Evolutionary conservation across 768 basidiomycete genomes (phyloP).

Genomic region (Rhizopogon vulgaris): DNA sequence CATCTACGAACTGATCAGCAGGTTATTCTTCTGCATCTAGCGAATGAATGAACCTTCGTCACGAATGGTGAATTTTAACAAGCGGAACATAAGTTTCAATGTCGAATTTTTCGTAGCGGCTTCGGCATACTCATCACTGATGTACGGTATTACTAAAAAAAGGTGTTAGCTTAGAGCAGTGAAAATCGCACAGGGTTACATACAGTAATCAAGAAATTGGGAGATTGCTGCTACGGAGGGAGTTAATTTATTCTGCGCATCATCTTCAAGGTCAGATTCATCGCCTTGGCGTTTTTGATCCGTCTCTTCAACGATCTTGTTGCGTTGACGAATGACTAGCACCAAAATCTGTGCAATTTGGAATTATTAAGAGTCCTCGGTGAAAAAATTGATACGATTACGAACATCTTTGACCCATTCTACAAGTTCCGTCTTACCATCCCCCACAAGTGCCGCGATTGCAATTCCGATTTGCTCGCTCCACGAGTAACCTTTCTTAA

Average conservation of each 20-base stretch:
- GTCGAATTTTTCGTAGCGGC: constrained; percentile 74
- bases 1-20: constrained; percentile 33
- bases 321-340: constrained; percentile 52
- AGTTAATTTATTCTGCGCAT: constrained; percentile 18
- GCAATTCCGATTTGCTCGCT: constrained; percentile 88
- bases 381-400: constrained; percentile 6
- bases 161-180: constrained; percentile 2
- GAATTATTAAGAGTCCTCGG: constrained; percentile 13
- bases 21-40: not conserved
- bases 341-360: constrained; percentile 46
- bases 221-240: constrained; percentile 66
- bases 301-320: constrained; percentile 55
- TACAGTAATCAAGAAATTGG: constrained; percentile 74
- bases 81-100: constrained; percentile 79
- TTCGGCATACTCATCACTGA: constrained; percentile 66
- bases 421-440: constrained; percentile 56
- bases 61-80: constrained; percentile 63
- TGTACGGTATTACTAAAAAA: constrained; percentile 64
- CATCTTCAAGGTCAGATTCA: constrained; percentile 27
- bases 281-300: constrained; percentile 38
- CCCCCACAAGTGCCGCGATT: constrained; percentile 66
- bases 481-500: constrained; percentile 86
- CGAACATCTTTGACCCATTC: constrained; percentile 81
- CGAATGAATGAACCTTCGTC: constrained; percentile 50
- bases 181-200: constrained; percentile 21